These are phyloP conservation scores for Scedosporium apiospermum DNA, from an alignment of 2,329 filamentous ascomycete species.

Conservation along the genomic window DNA sequence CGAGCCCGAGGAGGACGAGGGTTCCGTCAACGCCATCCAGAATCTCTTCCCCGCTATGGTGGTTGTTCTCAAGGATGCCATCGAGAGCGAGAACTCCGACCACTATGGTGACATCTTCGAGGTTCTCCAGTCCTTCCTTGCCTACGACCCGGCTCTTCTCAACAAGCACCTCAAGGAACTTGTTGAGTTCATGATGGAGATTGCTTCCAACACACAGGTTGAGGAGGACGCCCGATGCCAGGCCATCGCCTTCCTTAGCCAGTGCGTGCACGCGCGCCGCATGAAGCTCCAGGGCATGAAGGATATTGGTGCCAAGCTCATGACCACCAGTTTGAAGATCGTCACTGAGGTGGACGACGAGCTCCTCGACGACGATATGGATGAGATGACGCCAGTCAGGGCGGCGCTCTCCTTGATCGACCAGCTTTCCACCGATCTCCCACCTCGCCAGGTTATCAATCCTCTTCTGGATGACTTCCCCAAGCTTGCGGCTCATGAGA, in stretches of 20 bases:
- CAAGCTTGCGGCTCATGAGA: slow-evolving; percentile 63
- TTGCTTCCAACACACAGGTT: slow-evolving; percentile 65
- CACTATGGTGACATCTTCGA: slow-evolving; percentile 86
- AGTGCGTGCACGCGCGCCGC: slow-evolving; percentile 83
- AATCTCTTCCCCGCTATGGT: slow-evolving; percentile 81
- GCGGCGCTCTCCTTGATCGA: slow-evolving; percentile 83
- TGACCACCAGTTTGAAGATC: slow-evolving; percentile 78
- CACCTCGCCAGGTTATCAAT: slow-evolving; percentile 88
- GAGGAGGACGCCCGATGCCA: slow-evolving; percentile 83
- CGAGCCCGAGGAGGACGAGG: slow-evolving; percentile 74
- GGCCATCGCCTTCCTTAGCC: slow-evolving; percentile 87
- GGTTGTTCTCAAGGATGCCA: slow-evolving; percentile 73
- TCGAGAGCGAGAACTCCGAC: slow-evolving; percentile 75
- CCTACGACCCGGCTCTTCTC: slow-evolving; percentile 77
- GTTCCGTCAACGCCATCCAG: slow-evolving; percentile 67
- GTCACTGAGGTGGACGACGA: slow-evolving; percentile 79
- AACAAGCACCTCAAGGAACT: slow-evolving; percentile 82
- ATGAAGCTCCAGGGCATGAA: slow-evolving; percentile 90
- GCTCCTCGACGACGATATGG: slow-evolving; percentile 61
- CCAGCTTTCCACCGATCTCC: slow-evolving; percentile 77
- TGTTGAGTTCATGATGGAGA: slow-evolving; percentile 85
- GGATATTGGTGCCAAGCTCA: slow-evolving; percentile 75
- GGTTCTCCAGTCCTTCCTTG: slow-evolving; percentile 90
- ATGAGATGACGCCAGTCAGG: slow-evolving; percentile 71
- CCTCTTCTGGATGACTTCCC: slow-evolving; percentile 82